Base-by-base conservation (phyloP, 192 early-diverging fungal genomes). In the Kickxella alabastrina region DNA sequence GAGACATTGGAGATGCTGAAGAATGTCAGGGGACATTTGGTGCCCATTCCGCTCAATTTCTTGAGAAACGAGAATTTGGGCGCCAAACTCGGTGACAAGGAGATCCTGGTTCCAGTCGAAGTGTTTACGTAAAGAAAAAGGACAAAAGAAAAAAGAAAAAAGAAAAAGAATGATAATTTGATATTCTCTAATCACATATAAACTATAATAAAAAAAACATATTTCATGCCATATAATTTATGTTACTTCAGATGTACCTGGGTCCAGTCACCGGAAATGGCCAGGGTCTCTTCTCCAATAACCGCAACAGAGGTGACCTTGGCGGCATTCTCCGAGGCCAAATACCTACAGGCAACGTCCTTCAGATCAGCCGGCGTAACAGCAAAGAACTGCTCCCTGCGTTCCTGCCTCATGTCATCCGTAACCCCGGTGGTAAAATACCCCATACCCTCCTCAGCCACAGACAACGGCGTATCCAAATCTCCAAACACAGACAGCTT, bases 401-500 rank as follows among this genome's bases (percentile, higher is more conserved):
- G 86, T 81, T 70, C 77, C 79, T 94, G 92, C 21, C 83, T 83
- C 82, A 92, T 84, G 39, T 93, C 91, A 34, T 92, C 85, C 0
- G 89, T 87, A 25, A 94, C 82, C 7, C 87, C 88, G 7, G 81
- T 77, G 0, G 79, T 77, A 50, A 91, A 95, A 46, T 81, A 76
- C n/a, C 85, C 59, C 82, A 90, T 85, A 1, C 91, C 92, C 74
- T 98, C 93, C 34, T 85, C 81, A 23, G 83, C 78, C 1, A 88
- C 91, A 49, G 87, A 88, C 15, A 91, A 54, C 7, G 95, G 95
- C 1, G 82, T 54, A 72, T 98, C 93, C 28, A 95, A 57, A n/a
- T 77, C 58, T 39, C 89, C 85, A 76, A 98, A 92, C 21, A 92
- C 77, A 3, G 89, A 87, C 22, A 98, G 56, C 63, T 98, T 98